Base-by-base conservation (phyloP, 2,329 filamentous ascomycete genomes). In the Elsinoe necatrix region DNA sequence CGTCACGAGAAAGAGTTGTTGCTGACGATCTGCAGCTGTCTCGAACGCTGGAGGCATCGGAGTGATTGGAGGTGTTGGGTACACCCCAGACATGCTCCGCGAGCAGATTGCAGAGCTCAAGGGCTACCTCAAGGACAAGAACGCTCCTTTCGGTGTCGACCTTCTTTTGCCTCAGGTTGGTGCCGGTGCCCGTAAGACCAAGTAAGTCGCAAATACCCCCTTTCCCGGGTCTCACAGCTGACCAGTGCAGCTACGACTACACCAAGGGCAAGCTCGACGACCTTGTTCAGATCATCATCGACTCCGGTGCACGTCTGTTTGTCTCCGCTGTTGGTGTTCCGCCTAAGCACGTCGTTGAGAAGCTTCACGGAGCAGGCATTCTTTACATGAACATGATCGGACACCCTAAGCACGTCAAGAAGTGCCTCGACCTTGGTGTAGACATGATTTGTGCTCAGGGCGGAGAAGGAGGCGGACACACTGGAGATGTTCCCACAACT, bases 361-460 rank as follows among this genome's bases (percentile, higher is more conserved):
- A 82, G 70, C 84, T 98, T 47, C 93, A 98, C 81, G 81, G 83
- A 69, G 77, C 83, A 67, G 91, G 91, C 64, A 82, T 98, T 64
- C 80, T 95, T 64, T 95, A 95, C 81, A 97, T 97, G 93, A 98
- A 98, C 85, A 98, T 98, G 93, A 91, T 98, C 71, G 93, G 93
- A 64, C 93, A 98, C 80, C 92, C 93, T 69, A 98, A 98, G 84
- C 93, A 98, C 77, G 92, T 95, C 62, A 82, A 89, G 75, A 98
- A 97, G 81, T 95, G 89, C 74, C 80, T 98, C 61, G 89, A 92
- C 52, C 81, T 91, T 58, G 93, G 91, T 63, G 89, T 85, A 65
- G 93, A 98, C 74, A 87, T 98, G 67, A 97, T 98, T 77, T 97
- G 92, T 78, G 93, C 93, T 54, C 93, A 98, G 77, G 93, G 93